Percentiles rank a stretch among this genome's conserved stretches.
Conservation (phyloP, 2,329 filamentous ascomycete genomes). For the Fusarium buharicum region DNA sequence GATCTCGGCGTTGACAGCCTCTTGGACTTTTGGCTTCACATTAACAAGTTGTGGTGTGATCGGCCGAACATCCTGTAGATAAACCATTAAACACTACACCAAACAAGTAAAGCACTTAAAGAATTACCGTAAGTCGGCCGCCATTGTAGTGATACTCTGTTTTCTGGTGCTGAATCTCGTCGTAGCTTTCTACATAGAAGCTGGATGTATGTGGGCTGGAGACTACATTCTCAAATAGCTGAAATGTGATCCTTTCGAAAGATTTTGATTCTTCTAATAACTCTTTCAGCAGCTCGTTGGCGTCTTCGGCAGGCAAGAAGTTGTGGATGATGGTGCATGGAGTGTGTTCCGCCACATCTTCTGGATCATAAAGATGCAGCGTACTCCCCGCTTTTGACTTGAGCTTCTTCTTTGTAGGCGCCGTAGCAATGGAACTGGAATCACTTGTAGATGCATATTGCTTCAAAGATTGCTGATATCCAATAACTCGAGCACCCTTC, state of each 20-base stretch:
- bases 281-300: conserved; percentile 78
- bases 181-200: conserved; percentile 81
- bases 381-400: conserved; percentile 83
- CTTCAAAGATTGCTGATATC: conserved; percentile 72
- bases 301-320: conserved; percentile 78
- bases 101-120: neutral
- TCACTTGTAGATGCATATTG: conserved; percentile 54
- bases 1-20: conserved; percentile 82
- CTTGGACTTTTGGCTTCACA: conserved; percentile 76
- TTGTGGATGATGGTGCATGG: conserved; percentile 94
- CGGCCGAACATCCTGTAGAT: conserved; percentile 73
- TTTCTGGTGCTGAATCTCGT: conserved; percentile 76
- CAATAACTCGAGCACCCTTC: conserved; percentile 53
- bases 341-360: conserved; percentile 83
- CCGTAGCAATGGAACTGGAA: conserved; percentile 17
- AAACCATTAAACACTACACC: conserved; percentile 16
- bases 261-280: conserved; percentile 77
- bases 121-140: conserved; percentile 68
- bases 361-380: conserved; percentile 82
- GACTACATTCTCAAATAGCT: conserved; percentile 89
- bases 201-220: conserved; percentile 84
- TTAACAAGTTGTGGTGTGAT: conserved; percentile 78
- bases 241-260: conserved; percentile 79
- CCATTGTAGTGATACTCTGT: conserved; percentile 90
- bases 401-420: conserved; percentile 58